Percentiles rank a stretch among this genome's conserved stretches.
These are phyloP conservation scores for Stentor roeselii DNA, from an alignment of 73 alveolate genomes.

Conservation along the genomic window DNA sequence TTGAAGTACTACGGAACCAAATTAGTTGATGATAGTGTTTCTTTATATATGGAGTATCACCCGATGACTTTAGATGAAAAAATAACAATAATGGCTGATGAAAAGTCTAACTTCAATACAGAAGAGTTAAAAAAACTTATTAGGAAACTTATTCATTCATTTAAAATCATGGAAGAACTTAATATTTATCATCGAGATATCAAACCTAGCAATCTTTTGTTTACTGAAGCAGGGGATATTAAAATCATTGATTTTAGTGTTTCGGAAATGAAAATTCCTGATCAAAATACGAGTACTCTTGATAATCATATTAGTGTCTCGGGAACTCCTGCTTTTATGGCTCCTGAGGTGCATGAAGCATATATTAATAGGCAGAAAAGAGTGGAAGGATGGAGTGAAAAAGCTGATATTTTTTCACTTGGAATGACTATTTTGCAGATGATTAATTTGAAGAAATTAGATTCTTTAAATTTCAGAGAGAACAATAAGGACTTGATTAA, in stretches of 20 bases:
- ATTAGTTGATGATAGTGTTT: not conserved
- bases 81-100: not conserved
- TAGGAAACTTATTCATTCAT: too few relatives aligned
- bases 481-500: not conserved
- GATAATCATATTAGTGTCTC: too few relatives aligned
- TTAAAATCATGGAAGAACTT: not conserved
- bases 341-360: not conserved
- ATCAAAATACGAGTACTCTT: not conserved
- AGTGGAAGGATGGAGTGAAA: not conserved
- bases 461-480: not conserved
- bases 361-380: not conserved
- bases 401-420: not conserved
- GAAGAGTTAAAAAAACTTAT: not conserved
- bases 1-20: not conserved
- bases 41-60: not conserved
- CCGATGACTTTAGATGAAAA: not conserved
- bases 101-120: too few relatives aligned
- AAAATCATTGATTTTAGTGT: not conserved
- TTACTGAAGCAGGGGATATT: not conserved
- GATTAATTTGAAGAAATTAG: too few relatives aligned
- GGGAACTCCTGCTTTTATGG: not conserved
- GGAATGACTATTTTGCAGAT: not conserved
- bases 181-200: not conserved
- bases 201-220: not conserved
- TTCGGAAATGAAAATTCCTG: too few relatives aligned